Conservation (phyloP, 2,329 filamentous ascomycete species). For the Microdochium nivale region DNA sequence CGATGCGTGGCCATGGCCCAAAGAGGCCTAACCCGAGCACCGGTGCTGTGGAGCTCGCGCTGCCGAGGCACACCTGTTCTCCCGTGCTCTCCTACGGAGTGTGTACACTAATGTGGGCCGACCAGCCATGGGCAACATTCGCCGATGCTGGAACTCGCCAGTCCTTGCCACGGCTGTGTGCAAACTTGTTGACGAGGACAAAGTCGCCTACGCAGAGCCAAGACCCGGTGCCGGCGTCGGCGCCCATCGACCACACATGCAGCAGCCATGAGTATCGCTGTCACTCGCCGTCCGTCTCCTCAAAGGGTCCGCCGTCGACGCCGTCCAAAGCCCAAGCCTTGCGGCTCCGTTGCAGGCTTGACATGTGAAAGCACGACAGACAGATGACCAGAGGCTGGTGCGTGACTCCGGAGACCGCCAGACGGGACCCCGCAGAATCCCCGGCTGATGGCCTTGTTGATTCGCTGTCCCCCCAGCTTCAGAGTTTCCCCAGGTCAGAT, state of each 20-base stretch:
- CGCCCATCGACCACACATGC: too few species aligned
- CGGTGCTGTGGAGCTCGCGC: constrained; percentile 55
- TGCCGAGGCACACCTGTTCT: constrained; percentile 39
- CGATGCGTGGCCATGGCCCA: not conserved
- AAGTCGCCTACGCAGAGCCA: not conserved
- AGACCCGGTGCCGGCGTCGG: too few species aligned
- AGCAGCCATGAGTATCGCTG: too few species aligned
- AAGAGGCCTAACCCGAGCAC: not conserved
- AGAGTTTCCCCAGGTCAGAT: not conserved
- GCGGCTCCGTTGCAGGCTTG: not conserved
- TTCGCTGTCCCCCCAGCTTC: too few species aligned
- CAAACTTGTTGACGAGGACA: not conserved
- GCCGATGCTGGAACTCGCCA: not conserved
- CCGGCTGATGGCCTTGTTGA: too few species aligned
- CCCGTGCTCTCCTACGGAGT: too few species aligned
- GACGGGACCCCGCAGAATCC: not conserved
- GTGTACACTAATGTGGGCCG: too few species aligned
- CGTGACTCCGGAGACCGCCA: not conserved
- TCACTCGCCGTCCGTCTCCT: too few species aligned
- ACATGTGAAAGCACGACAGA: not conserved
- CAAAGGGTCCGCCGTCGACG: too few species aligned
- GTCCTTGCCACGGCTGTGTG: not conserved
- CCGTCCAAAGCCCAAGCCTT: not conserved
- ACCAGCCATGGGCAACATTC: not conserved
- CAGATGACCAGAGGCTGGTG: not conserved